These are phyloP conservation scores for Hibiscus trionum DNA, from an alignment of 345 rosid genomes.

Conservation along the genomic window DNA sequence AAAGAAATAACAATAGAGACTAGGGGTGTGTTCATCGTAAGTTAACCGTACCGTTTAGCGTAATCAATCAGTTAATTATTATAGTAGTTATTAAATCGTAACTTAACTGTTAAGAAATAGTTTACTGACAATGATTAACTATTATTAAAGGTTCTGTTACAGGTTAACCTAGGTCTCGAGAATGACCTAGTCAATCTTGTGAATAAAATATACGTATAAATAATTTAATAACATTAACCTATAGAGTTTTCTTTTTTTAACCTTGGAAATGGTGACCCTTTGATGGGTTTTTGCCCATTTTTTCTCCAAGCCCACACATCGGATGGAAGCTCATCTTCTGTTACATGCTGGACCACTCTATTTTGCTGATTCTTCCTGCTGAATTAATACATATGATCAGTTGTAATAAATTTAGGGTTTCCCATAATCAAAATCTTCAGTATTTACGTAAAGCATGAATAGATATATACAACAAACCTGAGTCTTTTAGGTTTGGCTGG, in stretches of 20 bases:
- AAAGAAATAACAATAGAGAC: background rate
- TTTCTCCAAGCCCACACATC: slow-evolving; percentile 89
- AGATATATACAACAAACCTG: slow-evolving; percentile 28
- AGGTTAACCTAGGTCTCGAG: too few species aligned
- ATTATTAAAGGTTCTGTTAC: too few species aligned
- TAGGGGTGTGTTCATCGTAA: background rate
- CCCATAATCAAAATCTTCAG: background rate
- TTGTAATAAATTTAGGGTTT: background rate
- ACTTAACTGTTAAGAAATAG: too few species aligned
- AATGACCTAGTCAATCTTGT: too few species aligned
- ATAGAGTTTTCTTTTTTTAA: slow-evolving; percentile 1
- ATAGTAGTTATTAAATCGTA: too few species aligned
- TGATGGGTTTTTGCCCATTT: slow-evolving; percentile 80
- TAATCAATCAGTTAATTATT: too few species aligned
- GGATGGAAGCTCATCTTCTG: slow-evolving; percentile 37
- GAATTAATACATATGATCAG: slow-evolving; percentile 3
- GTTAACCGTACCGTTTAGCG: too few species aligned
- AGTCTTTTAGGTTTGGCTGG: slow-evolving; percentile 28
- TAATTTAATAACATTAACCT: too few species aligned
- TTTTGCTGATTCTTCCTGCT: slow-evolving; percentile 49
- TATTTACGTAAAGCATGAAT: background rate
- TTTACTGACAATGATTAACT: too few species aligned
- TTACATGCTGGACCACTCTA: slow-evolving; percentile 46
- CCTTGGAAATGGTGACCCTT: slow-evolving; percentile 83
- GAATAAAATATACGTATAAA: too few species aligned